phyloP scores from a whole-genome alignment of 139 green algal genomes.

The Ettlia oleoabundans region DNA sequence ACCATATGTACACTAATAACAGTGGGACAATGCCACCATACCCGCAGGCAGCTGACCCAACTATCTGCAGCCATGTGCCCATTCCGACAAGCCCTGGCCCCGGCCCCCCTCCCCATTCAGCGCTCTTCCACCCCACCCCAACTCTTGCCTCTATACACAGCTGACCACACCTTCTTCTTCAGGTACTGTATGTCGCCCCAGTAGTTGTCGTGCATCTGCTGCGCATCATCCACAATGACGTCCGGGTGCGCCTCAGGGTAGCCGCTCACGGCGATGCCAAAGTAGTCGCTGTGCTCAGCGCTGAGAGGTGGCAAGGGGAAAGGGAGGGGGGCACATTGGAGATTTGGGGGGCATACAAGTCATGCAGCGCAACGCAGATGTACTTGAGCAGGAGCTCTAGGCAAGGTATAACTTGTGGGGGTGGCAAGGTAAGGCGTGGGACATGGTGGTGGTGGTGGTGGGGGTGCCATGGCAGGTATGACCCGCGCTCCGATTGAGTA shows the following conservation, averaged over 20 bases:
- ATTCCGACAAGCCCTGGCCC: not conserved
- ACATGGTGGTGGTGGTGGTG: no score
- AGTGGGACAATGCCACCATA: no score
- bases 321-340: not conserved
- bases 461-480: no score
- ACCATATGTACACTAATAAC: no score
- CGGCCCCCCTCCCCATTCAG: not conserved
- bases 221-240: slow-evolving; percentile 81
- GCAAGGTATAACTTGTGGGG: no score
- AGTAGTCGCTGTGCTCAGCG: slow-evolving; percentile 89
- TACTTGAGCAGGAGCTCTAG: no score
- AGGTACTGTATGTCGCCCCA: slow-evolving; percentile 90
- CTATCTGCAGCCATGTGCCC: not conserved
- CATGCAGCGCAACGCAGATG: no score
- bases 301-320: slow-evolving; percentile 10
- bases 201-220: slow-evolving; percentile 87
- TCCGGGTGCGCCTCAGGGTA: slow-evolving; percentile 98
- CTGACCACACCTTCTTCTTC: slow-evolving; percentile 91
- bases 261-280: slow-evolving; percentile 93
- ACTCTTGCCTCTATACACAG: no score
- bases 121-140: no score
- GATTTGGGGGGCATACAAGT: not conserved
- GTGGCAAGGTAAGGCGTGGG: no score
- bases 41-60: no score
- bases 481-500: no score